Evolutionary conservation across 2,329 filamentous ascomycete genomes (phyloP), one percentile per base, ranked within the genome.

Genomic region (Nannizziopsis arthrosporioides): DNA sequence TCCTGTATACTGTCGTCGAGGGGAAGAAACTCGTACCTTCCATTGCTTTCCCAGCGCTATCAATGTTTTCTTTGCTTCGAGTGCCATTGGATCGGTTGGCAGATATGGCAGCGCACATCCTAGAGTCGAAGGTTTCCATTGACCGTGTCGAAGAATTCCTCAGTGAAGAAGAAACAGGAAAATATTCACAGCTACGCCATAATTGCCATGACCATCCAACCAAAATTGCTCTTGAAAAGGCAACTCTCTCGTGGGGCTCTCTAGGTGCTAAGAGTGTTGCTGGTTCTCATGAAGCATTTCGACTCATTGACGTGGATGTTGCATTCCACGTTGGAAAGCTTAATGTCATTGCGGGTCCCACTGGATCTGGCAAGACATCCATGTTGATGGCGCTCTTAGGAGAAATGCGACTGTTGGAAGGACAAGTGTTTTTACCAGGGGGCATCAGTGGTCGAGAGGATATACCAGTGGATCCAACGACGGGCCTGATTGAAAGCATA

Each of bases 101-200:
- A 44, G 92, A 98, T 66, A 98, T 98, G 92, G 84, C 96, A 61
- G 92, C 92, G 9, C 92, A 96, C 68, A 89, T 98, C 3, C 88
- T 95, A 68, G 92, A 98, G 67, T 86, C 89, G 18, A 94, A 94
- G 69, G 90, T 98, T 15, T 98, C 92, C 0, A 81, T 98, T 44
- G 89, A 95, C 60, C 89, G 92, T 72, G 86, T 98, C 6, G 90
- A 98, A 61, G 85, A 94, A 57, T 98, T 95, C 59, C 68, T 98
- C 37, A 81, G 76, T 49, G 92, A 98, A 63, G 88, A 92, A 6
- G 92, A 98, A 69, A 98, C 92, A 0, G 87, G 93, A 50, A 98
- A 98, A 65, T 96, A 95, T 61, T 73, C 78, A 34, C 92, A 96
- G 61, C 75, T 98, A 1, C 78, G 81, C 10, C 71, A 84, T 52